A percentile compares a stretch with the other conserved stretches of the same genome.
Evolutionary conservation across 2,329 filamentous ascomycete genomes (phyloP).

Genomic region (Endothia cerciana): DNA sequence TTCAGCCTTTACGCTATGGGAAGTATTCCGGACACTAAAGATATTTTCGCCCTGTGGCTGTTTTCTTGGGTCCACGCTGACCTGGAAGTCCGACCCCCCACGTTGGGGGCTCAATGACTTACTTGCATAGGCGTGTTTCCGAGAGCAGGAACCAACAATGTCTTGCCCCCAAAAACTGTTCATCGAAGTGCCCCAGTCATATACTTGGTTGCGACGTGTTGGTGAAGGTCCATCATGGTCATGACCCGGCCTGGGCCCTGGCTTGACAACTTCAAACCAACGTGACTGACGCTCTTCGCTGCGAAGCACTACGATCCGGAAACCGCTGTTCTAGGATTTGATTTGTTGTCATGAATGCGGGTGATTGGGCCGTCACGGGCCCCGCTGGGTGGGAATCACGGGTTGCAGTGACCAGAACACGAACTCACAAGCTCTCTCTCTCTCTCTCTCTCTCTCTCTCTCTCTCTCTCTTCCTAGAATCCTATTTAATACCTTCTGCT

Average conservation of each 20-base stretch:
- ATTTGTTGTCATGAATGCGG: neutral
- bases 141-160: neutral
- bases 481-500: too few relatives aligned
- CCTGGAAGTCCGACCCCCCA: neutral
- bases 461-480: too few relatives aligned
- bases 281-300: neutral
- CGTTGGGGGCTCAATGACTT: neutral
- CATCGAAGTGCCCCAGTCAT: neutral
- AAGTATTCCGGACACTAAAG: neutral
- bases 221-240: neutral
- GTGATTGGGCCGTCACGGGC: neutral
- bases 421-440: neutral
- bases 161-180: neutral
- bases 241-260: neutral
- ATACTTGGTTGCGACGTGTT: neutral
- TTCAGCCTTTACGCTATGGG: neutral
- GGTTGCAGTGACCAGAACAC: neutral
- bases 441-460: too few relatives aligned
- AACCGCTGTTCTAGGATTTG: neutral
- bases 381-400: neutral
- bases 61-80: neutral
- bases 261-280: neutral
- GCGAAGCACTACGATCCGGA: neutral
- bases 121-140: neutral
- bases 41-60: neutral